Conservation (phyloP, 345 rosid genomes). For the Eutrema heterophyllum region DNA sequence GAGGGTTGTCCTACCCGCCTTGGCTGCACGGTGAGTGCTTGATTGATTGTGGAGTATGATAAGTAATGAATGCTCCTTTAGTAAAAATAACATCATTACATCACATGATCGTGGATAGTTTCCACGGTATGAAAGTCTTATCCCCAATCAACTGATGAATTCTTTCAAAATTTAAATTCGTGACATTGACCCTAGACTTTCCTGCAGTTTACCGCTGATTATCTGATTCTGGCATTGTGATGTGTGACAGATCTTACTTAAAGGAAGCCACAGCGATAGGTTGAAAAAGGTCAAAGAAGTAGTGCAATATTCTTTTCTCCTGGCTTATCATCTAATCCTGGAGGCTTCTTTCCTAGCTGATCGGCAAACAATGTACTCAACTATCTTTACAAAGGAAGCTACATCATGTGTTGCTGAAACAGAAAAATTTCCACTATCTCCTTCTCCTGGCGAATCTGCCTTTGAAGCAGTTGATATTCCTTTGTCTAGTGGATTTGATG, state of each 20-base stretch:
- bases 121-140: not conserved
- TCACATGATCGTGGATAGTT: not conserved
- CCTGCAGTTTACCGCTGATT: not conserved
- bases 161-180: not conserved
- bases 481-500: conserved; percentile 39
- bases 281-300: conserved; percentile 81
- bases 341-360: conserved; percentile 91
- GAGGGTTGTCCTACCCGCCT: conserved; percentile 79
- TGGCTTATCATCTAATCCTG: conserved; percentile 85
- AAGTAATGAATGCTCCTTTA: not conserved
- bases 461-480: conserved; percentile 39
- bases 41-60: not conserved
- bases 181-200: conserved; percentile 2
- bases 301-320: conserved; percentile 55
- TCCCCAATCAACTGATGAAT: not conserved
- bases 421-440: conserved; percentile 21
- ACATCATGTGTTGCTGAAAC: conserved; percentile 27
- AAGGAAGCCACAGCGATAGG: conserved; percentile 77
- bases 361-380: conserved; percentile 73
- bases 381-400: conserved; percentile 42
- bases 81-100: not conserved
- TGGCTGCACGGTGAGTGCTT: conserved; percentile 85
- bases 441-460: conserved; percentile 33
- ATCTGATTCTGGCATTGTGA: conserved; percentile 20
- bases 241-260: conserved; percentile 71